Evolutionary conservation across 2,329 filamentous ascomycete genomes (phyloP), one percentile per base, ranked within the genome.

Genomic region (Huntiella moniliformis): DNA sequence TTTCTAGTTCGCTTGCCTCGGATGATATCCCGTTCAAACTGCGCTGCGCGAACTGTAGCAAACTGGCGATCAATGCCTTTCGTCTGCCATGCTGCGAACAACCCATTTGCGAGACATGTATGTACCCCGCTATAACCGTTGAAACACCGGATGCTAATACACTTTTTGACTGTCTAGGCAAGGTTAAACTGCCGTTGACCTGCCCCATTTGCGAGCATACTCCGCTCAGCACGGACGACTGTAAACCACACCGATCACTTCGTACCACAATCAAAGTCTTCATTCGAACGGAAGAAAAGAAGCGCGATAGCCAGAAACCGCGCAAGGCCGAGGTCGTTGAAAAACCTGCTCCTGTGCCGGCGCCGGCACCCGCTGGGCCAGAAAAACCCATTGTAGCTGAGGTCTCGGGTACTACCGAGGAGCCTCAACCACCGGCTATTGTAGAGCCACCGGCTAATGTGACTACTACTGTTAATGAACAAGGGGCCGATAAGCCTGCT

Each of bases 1-100:
- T 33, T 22, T 38, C 22, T 39, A 92, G 85, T 60, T 79, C 82
- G 42, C 70, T 94, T 50, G 67, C 75, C 15, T 74, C 81, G 53
- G 83, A 88, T 55, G 84, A 91, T 51, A 86, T 95, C 48, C 91
- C 91, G n/a, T 85, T 87, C 56, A 95, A 94, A 68, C 73, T 98
- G 52, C 82, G 87, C 63, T 98, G 91, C 67, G 85, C 85, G 44
- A 83, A 85, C 54, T 98, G 91, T 64, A 91, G 82, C 65, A 86
- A 83, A 61, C 70, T 96, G 49, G 87, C 86, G 28, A 68, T 93
- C 52, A 92, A 95, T 59, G 84, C 88, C 6, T 93, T 85, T 60
- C 82, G 87, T 52, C 69, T 95, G 22, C 84, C 87, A 1, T 98
- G 91, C 63, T 98, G 91, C 61, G 91, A 95, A 57, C 88, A 93